These are phyloP conservation scores for Cryptococcus sp. DNA, from an alignment of 1,284 basidiomycete species.

Conservation along the genomic window DNA sequence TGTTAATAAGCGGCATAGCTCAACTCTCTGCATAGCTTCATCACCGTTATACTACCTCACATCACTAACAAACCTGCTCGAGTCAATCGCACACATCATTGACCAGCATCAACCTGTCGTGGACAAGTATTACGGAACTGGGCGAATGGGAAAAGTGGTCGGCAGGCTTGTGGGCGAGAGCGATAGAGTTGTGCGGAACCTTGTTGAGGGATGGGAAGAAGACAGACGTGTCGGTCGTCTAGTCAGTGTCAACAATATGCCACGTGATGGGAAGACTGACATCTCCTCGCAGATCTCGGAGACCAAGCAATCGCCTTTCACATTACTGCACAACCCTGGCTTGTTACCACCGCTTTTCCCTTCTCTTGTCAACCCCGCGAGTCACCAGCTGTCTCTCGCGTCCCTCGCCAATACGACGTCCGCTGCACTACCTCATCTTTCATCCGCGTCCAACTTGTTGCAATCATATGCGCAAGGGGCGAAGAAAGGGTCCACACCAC, in stretches of 20 bases:
- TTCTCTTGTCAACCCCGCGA: conserved; percentile 24
- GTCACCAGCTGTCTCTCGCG: conserved; percentile 36
- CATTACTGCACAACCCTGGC: conserved; percentile 41
- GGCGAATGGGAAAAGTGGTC: conserved; percentile 82
- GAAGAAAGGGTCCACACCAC: conserved; percentile 37
- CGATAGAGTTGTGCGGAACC: conserved; percentile 74
- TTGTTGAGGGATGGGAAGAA: conserved; percentile 87
- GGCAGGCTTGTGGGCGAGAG: conserved; percentile 78
- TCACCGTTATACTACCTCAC: conserved; percentile 90
- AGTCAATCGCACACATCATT: conserved; percentile 92
- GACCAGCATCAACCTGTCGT: conserved; percentile 97
- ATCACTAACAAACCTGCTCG: conserved; percentile 79
- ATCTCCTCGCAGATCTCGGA: conserved; percentile 43
- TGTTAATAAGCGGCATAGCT: neutral
- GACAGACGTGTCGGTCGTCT: conserved; percentile 62
- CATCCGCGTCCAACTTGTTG: conserved; percentile 46
- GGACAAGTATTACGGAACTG: conserved; percentile 91
- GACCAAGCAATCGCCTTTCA: conserved; percentile 49
- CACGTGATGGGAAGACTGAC: neutral
- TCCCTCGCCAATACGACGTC: conserved; percentile 46
- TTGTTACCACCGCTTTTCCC: conserved; percentile 43
- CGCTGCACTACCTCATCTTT: conserved; percentile 52
- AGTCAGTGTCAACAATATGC: conserved; percentile 22
- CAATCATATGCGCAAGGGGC: conserved; percentile 48
- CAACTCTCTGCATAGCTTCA: conserved; percentile 61